These are phyloP conservation scores for Gnomoniopsis sp. DNA, from an alignment of 2,329 filamentous ascomycete species.

Conservation along the genomic window DNA sequence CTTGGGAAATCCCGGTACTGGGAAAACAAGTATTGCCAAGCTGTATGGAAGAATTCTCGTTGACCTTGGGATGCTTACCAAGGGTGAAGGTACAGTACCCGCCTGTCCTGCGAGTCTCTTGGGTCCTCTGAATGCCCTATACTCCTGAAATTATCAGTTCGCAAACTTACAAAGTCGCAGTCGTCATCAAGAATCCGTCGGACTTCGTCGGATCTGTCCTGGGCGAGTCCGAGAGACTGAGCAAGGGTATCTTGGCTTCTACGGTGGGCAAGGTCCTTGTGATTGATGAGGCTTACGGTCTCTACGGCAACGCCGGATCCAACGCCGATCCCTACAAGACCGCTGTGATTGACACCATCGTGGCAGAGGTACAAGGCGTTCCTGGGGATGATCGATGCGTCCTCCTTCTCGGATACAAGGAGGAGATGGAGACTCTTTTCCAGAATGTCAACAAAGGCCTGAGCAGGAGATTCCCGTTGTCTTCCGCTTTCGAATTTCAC, in stretches of 20 bases:
- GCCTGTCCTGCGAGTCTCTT: neutral
- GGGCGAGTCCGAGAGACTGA: conserved; percentile 67
- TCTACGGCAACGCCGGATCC: conserved; percentile 41
- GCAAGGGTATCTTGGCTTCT: conserved; percentile 66
- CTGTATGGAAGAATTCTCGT: conserved; percentile 67
- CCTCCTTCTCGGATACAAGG: conserved; percentile 66
- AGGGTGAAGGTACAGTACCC: conserved; percentile 55
- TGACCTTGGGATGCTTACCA: conserved; percentile 64
- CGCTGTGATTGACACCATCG: conserved; percentile 70
- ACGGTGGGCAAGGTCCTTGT: conserved; percentile 72
- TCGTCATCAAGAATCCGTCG: conserved; percentile 68
- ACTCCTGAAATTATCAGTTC: neutral
- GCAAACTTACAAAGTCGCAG: conserved; percentile 27
- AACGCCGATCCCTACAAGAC: conserved; percentile 47
- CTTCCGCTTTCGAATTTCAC: conserved; percentile 63
- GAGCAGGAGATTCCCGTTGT: conserved; percentile 60
- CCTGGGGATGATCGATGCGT: conserved; percentile 72
- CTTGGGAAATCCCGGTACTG: conserved; percentile 69
- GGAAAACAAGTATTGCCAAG: conserved; percentile 73
- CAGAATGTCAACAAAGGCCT: conserved; percentile 71
- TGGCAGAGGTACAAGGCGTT: conserved; percentile 67
- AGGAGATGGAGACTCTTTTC: conserved; percentile 69
- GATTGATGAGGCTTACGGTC: conserved; percentile 76
- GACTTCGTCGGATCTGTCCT: conserved; percentile 66
- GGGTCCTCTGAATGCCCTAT: too few species aligned